A percentile compares a stretch with the other conserved stretches of the same genome.
Conservation (phyloP, 2,329 filamentous ascomycete genomes). For the Hypoxylon sp. region DNA sequence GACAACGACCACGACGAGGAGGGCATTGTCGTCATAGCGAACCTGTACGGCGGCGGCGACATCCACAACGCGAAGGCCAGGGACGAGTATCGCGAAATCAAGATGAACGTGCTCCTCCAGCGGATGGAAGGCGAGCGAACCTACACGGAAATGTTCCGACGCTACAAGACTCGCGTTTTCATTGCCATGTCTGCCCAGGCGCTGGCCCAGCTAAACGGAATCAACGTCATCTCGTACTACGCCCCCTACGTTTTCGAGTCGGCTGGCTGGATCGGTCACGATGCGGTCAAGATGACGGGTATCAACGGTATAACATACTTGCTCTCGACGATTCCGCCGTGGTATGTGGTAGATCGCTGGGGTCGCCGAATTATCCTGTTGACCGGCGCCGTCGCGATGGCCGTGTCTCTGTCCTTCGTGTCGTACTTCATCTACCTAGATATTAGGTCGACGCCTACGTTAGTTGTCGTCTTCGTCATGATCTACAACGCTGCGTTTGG, state of each 20-base stretch:
- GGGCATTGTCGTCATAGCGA: slow-evolving; percentile 97
- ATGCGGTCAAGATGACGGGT: slow-evolving; percentile 95
- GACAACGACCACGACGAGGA: slow-evolving; percentile 99
- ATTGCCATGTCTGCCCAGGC: slow-evolving; percentile 99
- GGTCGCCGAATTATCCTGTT: slow-evolving; percentile 89
- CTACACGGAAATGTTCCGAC: slow-evolving; percentile 92
- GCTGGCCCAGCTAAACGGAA: slow-evolving; percentile 95
- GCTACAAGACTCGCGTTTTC: slow-evolving; percentile 90
- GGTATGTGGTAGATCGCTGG: slow-evolving; percentile 95
- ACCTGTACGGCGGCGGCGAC: slow-evolving; percentile 94
- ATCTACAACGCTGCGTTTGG: slow-evolving; percentile 98
- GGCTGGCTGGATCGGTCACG: slow-evolving; percentile 90
- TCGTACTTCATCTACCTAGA: slow-evolving; percentile 96
- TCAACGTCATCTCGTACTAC: slow-evolving; percentile 99
- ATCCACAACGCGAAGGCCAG: slow-evolving; percentile 92
- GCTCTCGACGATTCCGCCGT: slow-evolving; percentile 90
- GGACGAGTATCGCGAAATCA: slow-evolving; percentile 98
- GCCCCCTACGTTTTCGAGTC: slow-evolving; percentile 96
- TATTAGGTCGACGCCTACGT: slow-evolving; percentile 75
- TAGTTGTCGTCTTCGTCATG: slow-evolving; percentile 96
- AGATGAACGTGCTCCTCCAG: slow-evolving; percentile 93
- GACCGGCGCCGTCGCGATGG: slow-evolving; percentile 89
- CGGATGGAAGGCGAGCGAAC: slow-evolving; percentile 94
- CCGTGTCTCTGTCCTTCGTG: slow-evolving; percentile 84
- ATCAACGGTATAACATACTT: slow-evolving; percentile 93